Conservation (phyloP, 1,139 yeast genomes). For the Wickerhamomyces sp. region DNA sequence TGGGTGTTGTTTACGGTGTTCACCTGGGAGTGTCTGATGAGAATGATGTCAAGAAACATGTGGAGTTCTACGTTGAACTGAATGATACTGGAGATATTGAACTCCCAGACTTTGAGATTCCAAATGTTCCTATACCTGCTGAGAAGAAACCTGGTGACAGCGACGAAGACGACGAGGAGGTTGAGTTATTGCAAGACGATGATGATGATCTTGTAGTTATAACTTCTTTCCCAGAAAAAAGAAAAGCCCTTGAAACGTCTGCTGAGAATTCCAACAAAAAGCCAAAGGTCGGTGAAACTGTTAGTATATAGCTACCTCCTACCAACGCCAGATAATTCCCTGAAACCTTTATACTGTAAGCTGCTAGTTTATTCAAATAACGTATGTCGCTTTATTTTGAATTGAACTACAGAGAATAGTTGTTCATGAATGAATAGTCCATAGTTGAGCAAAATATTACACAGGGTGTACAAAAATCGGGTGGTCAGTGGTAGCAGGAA, state of each 20-base stretch:
- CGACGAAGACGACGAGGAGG: conserved; percentile 21
- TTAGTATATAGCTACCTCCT: no score
- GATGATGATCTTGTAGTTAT: conserved; percentile 18
- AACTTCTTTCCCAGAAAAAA: conserved; percentile 15
- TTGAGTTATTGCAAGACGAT: conserved; percentile 19
- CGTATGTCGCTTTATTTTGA: no score
- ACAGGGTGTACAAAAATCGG: no score
- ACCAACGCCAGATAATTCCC: no score
- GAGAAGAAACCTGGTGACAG: conserved; percentile 18
- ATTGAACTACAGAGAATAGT: no score
- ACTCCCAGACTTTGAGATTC: conserved; percentile 30
- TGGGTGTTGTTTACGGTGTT: conserved; percentile 58
- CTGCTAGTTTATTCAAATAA: no score
- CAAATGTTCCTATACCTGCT: conserved; percentile 22
- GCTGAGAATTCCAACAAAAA: conserved; percentile 12
- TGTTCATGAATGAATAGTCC: no score
- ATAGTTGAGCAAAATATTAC: no score
- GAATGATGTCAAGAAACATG: conserved; percentile 57
- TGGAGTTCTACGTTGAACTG: conserved; percentile 58
- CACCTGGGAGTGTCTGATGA: conserved; percentile 75
- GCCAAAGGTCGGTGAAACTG: conserved; percentile 15
- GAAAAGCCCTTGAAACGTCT: conserved; percentile 23
- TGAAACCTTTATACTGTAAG: no score
- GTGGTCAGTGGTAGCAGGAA: no score
- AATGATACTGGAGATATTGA: conserved; percentile 16